phyloP scores from a whole-genome alignment of 2,329 filamentous ascomycete genomes.

The Colletotrichum orbiculare region DNA sequence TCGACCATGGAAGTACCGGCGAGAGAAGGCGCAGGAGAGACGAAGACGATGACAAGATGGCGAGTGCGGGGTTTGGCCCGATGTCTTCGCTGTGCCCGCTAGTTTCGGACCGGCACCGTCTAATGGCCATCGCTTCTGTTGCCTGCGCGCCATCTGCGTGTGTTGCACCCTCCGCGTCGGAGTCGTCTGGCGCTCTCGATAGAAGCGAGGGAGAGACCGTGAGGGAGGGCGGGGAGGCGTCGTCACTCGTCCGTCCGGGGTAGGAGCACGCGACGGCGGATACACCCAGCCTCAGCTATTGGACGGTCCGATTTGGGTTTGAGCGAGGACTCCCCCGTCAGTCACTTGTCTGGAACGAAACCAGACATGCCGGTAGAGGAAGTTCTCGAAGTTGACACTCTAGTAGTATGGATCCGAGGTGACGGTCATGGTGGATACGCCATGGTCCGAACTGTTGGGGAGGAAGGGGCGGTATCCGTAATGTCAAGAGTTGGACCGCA shows the following conservation, averaged over 20 bases:
- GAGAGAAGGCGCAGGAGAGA: no score
- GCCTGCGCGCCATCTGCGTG: no score
- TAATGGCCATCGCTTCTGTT: no score
- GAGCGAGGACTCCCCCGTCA: constrained; percentile 15
- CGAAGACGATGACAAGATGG: no score
- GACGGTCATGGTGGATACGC: not conserved
- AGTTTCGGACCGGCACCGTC: no score
- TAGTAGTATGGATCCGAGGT: constrained; percentile 3
- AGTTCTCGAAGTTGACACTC: not conserved
- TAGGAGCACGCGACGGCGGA: not conserved
- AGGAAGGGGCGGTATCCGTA: no score
- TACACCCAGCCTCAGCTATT: constrained; percentile 1
- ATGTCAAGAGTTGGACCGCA: no score
- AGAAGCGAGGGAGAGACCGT: not conserved
- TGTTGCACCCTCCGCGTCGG: no score
- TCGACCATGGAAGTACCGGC: no score
- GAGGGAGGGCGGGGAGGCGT: constrained; percentile 5
- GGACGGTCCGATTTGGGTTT: constrained; percentile 4
- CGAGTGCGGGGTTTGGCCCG: no score
- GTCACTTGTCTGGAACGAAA: not conserved
- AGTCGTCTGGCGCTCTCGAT: no score
- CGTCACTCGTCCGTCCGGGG: not conserved
- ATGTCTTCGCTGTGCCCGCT: no score
- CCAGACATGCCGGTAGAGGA: not conserved
- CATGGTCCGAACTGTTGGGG: not conserved